Evolutionary conservation across 2,329 filamentous ascomycete genomes (phyloP).

Genomic region (Aspergillus phoenicis): DNA sequence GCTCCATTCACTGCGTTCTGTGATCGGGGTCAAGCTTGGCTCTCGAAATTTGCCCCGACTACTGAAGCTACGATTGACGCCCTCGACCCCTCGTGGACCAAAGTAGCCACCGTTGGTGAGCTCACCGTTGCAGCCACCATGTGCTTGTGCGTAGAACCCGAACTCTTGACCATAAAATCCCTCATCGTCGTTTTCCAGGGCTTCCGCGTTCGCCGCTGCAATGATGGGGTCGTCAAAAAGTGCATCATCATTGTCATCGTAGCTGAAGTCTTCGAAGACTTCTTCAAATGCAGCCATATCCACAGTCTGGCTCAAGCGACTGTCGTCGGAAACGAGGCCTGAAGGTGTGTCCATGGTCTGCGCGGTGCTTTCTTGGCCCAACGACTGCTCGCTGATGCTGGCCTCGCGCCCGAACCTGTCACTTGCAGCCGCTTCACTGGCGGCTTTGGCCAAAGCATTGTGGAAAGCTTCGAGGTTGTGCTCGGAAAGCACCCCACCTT

Average conservation of each 20-base stretch:
- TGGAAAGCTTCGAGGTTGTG: constrained; percentile 73
- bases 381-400: constrained; percentile 49
- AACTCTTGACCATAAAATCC: constrained; percentile 97
- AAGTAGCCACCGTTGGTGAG: constrained; percentile 88
- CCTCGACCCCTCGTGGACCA: constrained; percentile 69
- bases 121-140: constrained; percentile 54
- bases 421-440: constrained; percentile 72
- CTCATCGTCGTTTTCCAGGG: constrained; percentile 85
- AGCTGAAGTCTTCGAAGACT: constrained; percentile 53
- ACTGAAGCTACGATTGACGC: constrained; percentile 66
- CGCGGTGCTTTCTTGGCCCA: constrained; percentile 38
- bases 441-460: constrained; percentile 78
- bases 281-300: constrained; percentile 44
- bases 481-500: constrained; percentile 50
- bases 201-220: constrained; percentile 91
- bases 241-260: constrained; percentile 65
- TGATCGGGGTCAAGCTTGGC: constrained; percentile 93
- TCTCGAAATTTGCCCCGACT: constrained; percentile 76
- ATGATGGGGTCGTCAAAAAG: constrained; percentile 89
- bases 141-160: constrained; percentile 77
- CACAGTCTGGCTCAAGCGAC: constrained; percentile 51
- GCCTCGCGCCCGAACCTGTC: constrained; percentile 71
- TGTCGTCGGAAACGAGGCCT: constrained; percentile 54
- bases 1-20: constrained; percentile 92
- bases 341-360: constrained; percentile 45